Base-by-base conservation (phyloP, 2,329 filamentous ascomycete species). In the Fusarium dimerum region DNA sequence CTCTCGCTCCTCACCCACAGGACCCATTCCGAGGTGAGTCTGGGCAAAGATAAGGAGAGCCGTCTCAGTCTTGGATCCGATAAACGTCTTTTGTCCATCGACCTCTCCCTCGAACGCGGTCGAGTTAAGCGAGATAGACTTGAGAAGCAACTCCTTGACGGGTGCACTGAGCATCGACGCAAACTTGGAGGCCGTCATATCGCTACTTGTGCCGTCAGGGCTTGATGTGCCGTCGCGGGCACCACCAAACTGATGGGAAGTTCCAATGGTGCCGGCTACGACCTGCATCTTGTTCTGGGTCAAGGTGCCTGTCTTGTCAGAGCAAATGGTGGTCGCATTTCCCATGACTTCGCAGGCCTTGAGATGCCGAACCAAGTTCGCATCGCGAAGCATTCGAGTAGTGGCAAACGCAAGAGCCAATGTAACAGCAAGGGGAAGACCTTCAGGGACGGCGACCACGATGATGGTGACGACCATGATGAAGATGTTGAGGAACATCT, bases 321-420 rank as follows among this genome's bases (percentile, higher is more conserved):
- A 86, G 71, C 84, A 87, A 46, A 87, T 86, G 0, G 82, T 84
- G 1, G 86, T 89, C 7, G 87, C 88, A 64, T 90, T 91, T 47
- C 88, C 88, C 88, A 91, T 91, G 43, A 89, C 89, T 69, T 91
- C 88, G 63, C 88, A 91, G 18, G 88, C 87, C 64, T 89, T 88
- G 51, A 92, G 78, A 51, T 90, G 86, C 36, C 88, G 84, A 42
- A 91, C 88, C 52, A 92, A 73, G 63, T 91, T 91, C 72, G 89
- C 88, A 69, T 91, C 88, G 62, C 83, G 87, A 52, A 90, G 72
- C 88, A 91, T 91, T 50, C 86, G 82, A 11, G 84, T 89, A 1
- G 88, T 91, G 5, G 88, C 88, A 68, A 90, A 91, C 10, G 88
- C 88, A 42, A 92, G 74, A 15, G 88, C 88, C 26, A 92, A 76